Evolutionary conservation across 305 asterid species (phyloP).

Genomic region (Ajuga reptans): DNA sequence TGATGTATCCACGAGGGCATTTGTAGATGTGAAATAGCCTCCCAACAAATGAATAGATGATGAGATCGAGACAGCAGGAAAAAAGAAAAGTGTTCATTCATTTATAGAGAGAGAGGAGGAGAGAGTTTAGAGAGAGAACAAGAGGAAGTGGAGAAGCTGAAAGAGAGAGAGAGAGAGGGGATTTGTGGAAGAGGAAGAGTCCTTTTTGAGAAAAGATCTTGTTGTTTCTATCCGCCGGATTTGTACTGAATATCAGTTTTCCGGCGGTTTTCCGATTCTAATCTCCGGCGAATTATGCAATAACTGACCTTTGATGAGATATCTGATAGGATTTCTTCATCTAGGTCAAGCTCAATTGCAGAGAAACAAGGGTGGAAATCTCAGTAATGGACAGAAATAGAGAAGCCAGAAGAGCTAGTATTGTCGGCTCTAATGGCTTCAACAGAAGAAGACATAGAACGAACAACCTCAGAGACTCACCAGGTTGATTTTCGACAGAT

Average conservation of each 20-base stretch:
- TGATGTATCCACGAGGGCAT: conserved; percentile 62
- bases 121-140: conserved; percentile 18
- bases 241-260: conserved; percentile 29
- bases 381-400: conserved; percentile 80
- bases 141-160: conserved; percentile 16
- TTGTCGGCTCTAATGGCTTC: conserved; percentile 80
- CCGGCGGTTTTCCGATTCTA: conserved; percentile 24
- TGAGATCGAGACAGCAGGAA: conserved; percentile 36
- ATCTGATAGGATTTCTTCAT: conserved; percentile 29
- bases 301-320: conserved; percentile 27
- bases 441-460: conserved; percentile 71
- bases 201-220: conserved; percentile 32
- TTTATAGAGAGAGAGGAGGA: conserved; percentile 22
- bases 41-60: conserved; percentile 29
- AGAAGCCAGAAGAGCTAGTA: conserved; percentile 79
- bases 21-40: conserved; percentile 37
- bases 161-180: conserved; percentile 20
- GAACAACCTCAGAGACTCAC: conserved; percentile 80
- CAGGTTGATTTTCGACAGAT: conserved; percentile 50
- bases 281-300: conserved; percentile 29
- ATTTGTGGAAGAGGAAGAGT: conserved; percentile 28
- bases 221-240: conserved; percentile 29
- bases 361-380: conserved; percentile 22
- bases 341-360: conserved; percentile 32
- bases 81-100: conserved; percentile 23